Conservation (phyloP, 805 yeast species). For the Candida sonorensis region DNA sequence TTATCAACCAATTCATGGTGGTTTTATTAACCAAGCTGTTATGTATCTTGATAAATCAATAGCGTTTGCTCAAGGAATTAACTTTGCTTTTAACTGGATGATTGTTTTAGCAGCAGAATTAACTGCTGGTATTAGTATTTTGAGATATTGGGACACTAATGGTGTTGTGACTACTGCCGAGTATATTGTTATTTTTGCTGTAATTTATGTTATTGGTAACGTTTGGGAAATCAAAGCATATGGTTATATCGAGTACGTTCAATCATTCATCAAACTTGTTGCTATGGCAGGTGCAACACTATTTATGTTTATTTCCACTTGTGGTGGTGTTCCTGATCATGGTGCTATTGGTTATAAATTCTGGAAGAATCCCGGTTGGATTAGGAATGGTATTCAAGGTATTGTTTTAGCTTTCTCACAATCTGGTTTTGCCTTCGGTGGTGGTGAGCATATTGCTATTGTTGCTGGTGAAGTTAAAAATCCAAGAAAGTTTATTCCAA, state of each 20-base stretch:
- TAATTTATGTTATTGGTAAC: slow-evolving; percentile 34
- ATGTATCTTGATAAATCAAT: slow-evolving; percentile 50
- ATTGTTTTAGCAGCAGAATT: slow-evolving; percentile 56
- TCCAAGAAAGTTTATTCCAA: slow-evolving; percentile 51
- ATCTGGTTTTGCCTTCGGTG: slow-evolving; percentile 57
- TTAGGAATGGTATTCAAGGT: slow-evolving; percentile 49
- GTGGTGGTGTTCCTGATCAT: slow-evolving; percentile 33
- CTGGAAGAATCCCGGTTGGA: slow-evolving; percentile 52
- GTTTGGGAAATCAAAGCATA: slow-evolving; percentile 29
- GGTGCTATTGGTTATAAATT: slow-evolving; percentile 45
- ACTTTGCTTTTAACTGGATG: slow-evolving; percentile 58
- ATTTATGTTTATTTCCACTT: slow-evolving; percentile 47
- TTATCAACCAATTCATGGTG: slow-evolving; percentile 53
- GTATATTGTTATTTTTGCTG: slow-evolving; percentile 46
- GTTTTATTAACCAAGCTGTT: slow-evolving; percentile 34
- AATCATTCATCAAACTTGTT: slow-evolving; percentile 48
- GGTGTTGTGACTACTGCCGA: slow-evolving; percentile 43
- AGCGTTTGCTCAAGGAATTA: slow-evolving; percentile 57
- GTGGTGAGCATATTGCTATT: slow-evolving; percentile 52
- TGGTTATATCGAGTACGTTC: slow-evolving; percentile 40
- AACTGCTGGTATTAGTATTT: slow-evolving; percentile 58
- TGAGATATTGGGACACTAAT: slow-evolving; percentile 49
- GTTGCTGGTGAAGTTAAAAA: slow-evolving; percentile 52
- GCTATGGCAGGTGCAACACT: slow-evolving; percentile 41
- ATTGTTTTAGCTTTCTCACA: slow-evolving; percentile 48